phyloP scores from a whole-genome alignment of 148 eudicot species.

The Silene uniflora region DNA sequence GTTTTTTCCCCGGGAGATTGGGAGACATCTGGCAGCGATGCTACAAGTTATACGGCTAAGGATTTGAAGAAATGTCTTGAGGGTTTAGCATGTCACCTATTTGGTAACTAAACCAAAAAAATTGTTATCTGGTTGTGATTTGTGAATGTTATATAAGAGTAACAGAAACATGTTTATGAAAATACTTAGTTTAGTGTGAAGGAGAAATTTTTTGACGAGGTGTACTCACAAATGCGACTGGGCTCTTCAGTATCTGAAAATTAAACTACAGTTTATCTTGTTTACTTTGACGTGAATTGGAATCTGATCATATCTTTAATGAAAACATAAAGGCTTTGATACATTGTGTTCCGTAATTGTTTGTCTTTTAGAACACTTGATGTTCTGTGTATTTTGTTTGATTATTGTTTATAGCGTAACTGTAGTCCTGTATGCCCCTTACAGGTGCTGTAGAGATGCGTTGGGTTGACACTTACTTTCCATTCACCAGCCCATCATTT shows the following conservation, averaged over 20 bases:
- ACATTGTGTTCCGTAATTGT: no score
- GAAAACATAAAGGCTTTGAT: neutral
- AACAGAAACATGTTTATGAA: neutral
- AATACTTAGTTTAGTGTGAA: neutral
- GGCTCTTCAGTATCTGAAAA: neutral
- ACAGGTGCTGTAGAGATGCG: conserved; percentile 98
- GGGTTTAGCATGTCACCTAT: conserved; percentile 94
- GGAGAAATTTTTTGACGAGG: neutral
- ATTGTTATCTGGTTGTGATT: neutral
- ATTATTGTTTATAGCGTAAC: neutral
- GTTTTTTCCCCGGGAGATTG: conserved; percentile 76
- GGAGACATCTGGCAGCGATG: conserved; percentile 79
- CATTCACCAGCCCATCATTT: conserved; percentile 90
- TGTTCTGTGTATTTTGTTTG: neutral
- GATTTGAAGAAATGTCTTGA: conserved; percentile 88
- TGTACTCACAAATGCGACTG: neutral
- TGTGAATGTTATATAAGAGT: neutral
- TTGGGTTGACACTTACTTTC: conserved; percentile 97
- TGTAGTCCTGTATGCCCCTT: conserved; percentile 10
- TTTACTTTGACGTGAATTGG: neutral
- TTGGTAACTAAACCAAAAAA: conserved; percentile 48
- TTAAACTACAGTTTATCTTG: neutral
- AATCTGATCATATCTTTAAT: neutral
- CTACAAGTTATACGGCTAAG: conserved; percentile 61
- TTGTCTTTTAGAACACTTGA: neutral